Evolutionary conservation across 805 yeast species (phyloP), one percentile per base, ranked within the genome.

Genomic region (Ogataea saltuana): DNA sequence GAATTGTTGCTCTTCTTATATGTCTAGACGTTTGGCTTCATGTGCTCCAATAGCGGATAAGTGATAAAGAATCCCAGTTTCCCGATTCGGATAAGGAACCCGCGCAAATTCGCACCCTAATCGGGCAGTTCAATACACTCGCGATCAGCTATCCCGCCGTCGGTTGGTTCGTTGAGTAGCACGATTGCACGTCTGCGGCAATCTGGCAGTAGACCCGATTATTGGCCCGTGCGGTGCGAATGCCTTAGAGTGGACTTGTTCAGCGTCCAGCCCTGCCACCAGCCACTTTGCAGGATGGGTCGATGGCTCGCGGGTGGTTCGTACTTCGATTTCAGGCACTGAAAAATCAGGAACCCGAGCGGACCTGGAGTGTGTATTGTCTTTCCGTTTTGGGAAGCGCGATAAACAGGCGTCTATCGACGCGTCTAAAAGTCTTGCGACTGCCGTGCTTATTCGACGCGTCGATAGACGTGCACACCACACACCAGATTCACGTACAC

Each of bases 301-400:
- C n/a, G n/a, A n/a, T n/a, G n/a, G n/a, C n/a, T n/a, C n/a, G n/a
- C n/a, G n/a, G n/a, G n/a, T 22, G 25, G 25, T 10, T 12, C 10
- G 28, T 25, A 13, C 13, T 25, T 25, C 28, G 28, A 25, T 25
- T 25, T 10, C 28, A 22, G 28, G n/a, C n/a, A n/a, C n/a, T n/a
- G n/a, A n/a, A n/a, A n/a, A n/a, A n/a, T n/a, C 28, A 10, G 28
- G 28, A 11, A 13, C n/a, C n/a, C 10, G 7, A 11, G n/a, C 13
- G n/a, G 28, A 10, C 6, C 28, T 10, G 13, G 10, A 13, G 35
- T 23, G 36, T n/a, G 36, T 33, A 41, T 25, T 29, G 31, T 30
- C 36, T 16, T 50, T 27, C 54, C 44, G 11, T 6, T 40, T 46
- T 35, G 15, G 51, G 54, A 6, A 46, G 34, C 29, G 41, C 19